phyloP scores from a whole-genome alignment of 1,284 basidiomycete species.

The Ceratobasidium sp. region DNA sequence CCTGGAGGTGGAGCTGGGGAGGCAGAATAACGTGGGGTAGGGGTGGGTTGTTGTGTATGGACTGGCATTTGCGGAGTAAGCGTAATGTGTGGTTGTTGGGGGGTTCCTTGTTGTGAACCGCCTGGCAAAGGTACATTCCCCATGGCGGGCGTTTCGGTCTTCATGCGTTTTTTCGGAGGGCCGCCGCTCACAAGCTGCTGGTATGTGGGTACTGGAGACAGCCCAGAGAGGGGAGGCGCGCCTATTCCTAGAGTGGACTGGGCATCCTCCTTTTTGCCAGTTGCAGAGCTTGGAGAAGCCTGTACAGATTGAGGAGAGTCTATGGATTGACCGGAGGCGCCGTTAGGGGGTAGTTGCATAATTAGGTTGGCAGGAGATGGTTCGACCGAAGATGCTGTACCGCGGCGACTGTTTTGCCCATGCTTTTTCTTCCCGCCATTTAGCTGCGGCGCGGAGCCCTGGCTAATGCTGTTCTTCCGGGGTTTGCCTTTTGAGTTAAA shows the following conservation, averaged over 20 bases:
- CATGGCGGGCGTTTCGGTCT: constrained; percentile 28
- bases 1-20: constrained; percentile 24
- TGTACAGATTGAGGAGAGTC: constrained; percentile 38
- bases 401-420: constrained; percentile 9
- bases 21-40: constrained; percentile 22
- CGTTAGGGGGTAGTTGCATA: constrained; percentile 16
- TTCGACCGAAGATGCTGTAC: constrained; percentile 35
- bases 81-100: constrained; percentile 17
- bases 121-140: constrained; percentile 26
- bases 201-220: constrained; percentile 14
- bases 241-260: constrained; percentile 25
- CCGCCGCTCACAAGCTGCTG: constrained; percentile 24
- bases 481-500: constrained; percentile 23
- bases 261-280: constrained; percentile 18
- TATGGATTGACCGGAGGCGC: not conserved
- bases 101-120: constrained; percentile 35
- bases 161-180: constrained; percentile 39
- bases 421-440: constrained; percentile 35
- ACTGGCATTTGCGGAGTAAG: constrained; percentile 16
- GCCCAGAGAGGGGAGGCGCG: constrained; percentile 7
- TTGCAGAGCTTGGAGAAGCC: constrained; percentile 19
- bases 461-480: constrained; percentile 31
- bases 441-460: constrained; percentile 12
- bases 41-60: constrained; percentile 18
- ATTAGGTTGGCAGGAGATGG: constrained; percentile 24